Base-by-base conservation (phyloP, 2,329 filamentous ascomycete genomes). In the Monosporascus sp. region DNA sequence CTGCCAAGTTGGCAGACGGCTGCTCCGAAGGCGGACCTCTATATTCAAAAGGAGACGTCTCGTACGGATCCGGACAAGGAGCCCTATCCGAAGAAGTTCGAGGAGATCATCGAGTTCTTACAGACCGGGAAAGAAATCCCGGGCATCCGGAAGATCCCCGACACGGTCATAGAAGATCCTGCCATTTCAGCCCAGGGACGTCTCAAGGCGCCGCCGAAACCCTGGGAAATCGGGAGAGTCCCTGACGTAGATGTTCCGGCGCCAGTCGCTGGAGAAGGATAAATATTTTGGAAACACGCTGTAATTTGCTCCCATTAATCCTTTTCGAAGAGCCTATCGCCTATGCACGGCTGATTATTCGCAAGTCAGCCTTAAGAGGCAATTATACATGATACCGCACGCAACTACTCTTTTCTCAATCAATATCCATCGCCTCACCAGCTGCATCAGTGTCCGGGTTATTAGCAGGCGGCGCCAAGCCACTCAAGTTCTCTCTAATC, bases 21-120 rank as follows among this genome's bases (percentile, higher is more conserved):
- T 7, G 67, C 67, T 7, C 67, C 67, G 3, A 67, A 62, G 44
- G 62, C 66, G 22, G 62, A 65, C 44, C 61, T 69, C 17, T 69
- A 64, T 49, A 51, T 69, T 14, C 51, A 64, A 25, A 67, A 59
- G 53, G 56, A 55, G n/a, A 36, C 55, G 2, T 48, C 41, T 1
- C 35, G 61, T 8, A 55, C 56, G 17, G 55, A 54, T 45, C 50
- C 60, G 1, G 62, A 57, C 36, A 67, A 69, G 55, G 73, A 76
- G 49, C 83, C 87, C 1, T 90, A 90, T 64, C 88, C 88, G 3
- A 83, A 81, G 15, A 86, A 84, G 1, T 91, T 92, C 64, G 82
- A 86, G 6, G 82, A 90, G 56, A 89, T 91, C 38, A 83, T 90
- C 50, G 85, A 87, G 53, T 78, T 91, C 50, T 87, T 92, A 54